A percentile compares a stretch with the other conserved stretches of the same genome.
phyloP scores from a whole-genome alignment of 148 eudicot genomes.

The Nepenthes mirabilis region DNA sequence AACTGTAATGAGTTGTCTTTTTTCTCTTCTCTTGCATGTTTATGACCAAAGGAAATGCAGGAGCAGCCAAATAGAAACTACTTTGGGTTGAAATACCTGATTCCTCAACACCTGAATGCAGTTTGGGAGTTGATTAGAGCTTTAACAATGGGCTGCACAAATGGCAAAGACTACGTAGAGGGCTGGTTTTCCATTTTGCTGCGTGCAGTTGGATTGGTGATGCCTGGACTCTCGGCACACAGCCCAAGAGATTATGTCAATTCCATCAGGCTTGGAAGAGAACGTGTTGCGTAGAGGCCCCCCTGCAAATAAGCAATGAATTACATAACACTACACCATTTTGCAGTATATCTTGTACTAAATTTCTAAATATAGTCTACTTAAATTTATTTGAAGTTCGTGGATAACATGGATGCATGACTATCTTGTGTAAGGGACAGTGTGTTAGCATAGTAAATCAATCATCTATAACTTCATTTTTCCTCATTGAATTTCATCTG shows the following conservation, averaged over 20 bases:
- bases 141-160: slow-evolving; percentile 24
- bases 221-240: slow-evolving; percentile 75
- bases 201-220: slow-evolving; percentile 32
- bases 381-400: too few relatives aligned
- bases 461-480: too few relatives aligned
- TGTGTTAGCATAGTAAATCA: too few relatives aligned
- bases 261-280: slow-evolving; percentile 3
- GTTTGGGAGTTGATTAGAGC: slow-evolving; percentile 71
- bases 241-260: slow-evolving; percentile 63
- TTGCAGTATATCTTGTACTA: too few relatives aligned
- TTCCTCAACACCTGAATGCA: slow-evolving; percentile 50
- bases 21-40: not conserved
- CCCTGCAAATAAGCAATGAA: too few relatives aligned
- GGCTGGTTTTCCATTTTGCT: slow-evolving; percentile 37
- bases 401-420: too few relatives aligned
- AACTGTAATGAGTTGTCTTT: too few relatives aligned
- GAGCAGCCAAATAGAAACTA: slow-evolving; percentile 74
- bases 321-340: too few relatives aligned
- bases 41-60: slow-evolving; percentile 25
- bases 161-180: slow-evolving; percentile 56
- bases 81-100: slow-evolving; percentile 34
- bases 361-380: too few relatives aligned
- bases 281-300: too few relatives aligned
- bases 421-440: too few relatives aligned
- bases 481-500: too few relatives aligned